Conservation (phyloP, 768 basidiomycete species). For the Symmetrospora coprosmae region DNA sequence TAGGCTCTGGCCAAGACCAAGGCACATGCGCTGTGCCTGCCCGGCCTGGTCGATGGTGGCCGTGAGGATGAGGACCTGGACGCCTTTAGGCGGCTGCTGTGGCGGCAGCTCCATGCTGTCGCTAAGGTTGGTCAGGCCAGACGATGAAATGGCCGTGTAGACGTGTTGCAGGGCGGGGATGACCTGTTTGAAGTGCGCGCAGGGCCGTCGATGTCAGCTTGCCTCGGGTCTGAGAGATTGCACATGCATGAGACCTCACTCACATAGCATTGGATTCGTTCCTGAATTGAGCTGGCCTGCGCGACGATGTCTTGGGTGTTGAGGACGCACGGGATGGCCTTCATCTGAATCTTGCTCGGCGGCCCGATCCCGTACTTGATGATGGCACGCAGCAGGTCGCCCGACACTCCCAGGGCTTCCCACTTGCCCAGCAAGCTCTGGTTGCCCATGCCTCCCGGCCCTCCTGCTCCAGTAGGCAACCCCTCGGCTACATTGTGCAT, state of each 20-base stretch:
- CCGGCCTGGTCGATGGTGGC: constrained; percentile 98
- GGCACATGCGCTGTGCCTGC: constrained; percentile 86
- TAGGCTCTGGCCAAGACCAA: constrained; percentile 82
- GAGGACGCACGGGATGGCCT: constrained; percentile 86
- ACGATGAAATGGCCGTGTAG: constrained; percentile 30
- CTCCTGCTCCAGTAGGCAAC: neutral
- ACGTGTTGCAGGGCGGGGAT: constrained; percentile 21
- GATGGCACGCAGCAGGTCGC: constrained; percentile 18
- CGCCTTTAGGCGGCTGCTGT: constrained; percentile 56
- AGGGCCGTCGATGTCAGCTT: too few species aligned
- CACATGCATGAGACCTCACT: constrained; percentile 65
- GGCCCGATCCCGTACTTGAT: constrained; percentile 40
- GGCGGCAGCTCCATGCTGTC: too few species aligned
- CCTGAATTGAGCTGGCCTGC: constrained; percentile 95
- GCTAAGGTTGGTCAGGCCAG: too few species aligned
- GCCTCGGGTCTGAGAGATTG: too few species aligned
- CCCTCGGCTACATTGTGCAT: constrained; percentile 20
- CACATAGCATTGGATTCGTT: constrained; percentile 92
- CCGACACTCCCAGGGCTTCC: constrained; percentile 12
- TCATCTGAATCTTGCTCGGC: constrained; percentile 96
- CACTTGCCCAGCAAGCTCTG: constrained; percentile 14
- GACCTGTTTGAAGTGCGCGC: constrained; percentile 1
- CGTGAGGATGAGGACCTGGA: constrained; percentile 81
- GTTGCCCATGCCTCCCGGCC: constrained; percentile 3
- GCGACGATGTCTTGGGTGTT: constrained; percentile 85